Evolutionary conservation across 2,329 filamentous ascomycete species (phyloP).

Genomic region (Aspergillus aculeatus): DNA sequence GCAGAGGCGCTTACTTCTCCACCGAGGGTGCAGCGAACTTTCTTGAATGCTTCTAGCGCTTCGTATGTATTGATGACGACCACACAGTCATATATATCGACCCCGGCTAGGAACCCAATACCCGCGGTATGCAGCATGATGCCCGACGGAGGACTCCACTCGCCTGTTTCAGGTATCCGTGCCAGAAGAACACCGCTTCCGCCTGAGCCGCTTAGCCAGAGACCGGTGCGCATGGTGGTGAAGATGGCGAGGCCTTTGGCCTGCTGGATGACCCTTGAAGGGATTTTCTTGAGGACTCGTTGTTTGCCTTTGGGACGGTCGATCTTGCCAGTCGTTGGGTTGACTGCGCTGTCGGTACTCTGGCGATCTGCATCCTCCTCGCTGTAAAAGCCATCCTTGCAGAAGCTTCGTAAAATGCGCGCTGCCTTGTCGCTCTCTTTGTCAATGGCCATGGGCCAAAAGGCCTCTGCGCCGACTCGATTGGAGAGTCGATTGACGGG

Average conservation of each 20-base stretch:
- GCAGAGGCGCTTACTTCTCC: constrained; percentile 74
- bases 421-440: constrained; percentile 90
- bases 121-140: constrained; percentile 88
- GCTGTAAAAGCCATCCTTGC: constrained; percentile 72
- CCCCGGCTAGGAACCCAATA: constrained; percentile 83
- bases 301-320: constrained; percentile 61
- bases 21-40: constrained; percentile 74
- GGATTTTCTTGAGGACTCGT: constrained; percentile 76
- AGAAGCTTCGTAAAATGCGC: constrained; percentile 85
- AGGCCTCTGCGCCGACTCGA: constrained; percentile 76
- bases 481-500: constrained; percentile 81
- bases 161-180: constrained; percentile 73
- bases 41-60: constrained; percentile 80
- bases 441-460: constrained; percentile 82
- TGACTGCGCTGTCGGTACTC: constrained; percentile 26
- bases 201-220: constrained; percentile 88
- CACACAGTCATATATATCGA: constrained; percentile 95
- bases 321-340: constrained; percentile 42
- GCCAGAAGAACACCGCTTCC: constrained; percentile 85
- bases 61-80: constrained; percentile 86
- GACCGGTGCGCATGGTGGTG: constrained; percentile 88
- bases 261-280: constrained; percentile 78
- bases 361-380: constrained; percentile 54
- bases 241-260: constrained; percentile 90
- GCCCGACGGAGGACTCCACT: constrained; percentile 87